Percentiles rank a stretch among this genome's conserved stretches.
Conservation (phyloP, 75 land plant genomes). For the Cunninghamia lanceolata region DNA sequence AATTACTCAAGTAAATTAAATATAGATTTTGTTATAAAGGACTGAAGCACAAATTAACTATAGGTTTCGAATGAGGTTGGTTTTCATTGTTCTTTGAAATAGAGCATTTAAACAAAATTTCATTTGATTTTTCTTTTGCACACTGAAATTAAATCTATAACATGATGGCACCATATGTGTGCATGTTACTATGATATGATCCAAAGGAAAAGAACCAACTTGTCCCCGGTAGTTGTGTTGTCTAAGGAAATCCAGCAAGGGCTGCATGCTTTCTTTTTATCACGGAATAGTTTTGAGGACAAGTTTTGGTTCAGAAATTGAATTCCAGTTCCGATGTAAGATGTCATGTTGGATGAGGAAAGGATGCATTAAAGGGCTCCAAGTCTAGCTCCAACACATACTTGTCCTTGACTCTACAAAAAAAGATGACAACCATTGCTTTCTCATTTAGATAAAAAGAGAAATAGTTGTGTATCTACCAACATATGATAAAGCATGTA, state of each 20-base stretch:
- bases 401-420: too few relatives aligned
- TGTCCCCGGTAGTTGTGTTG: too few relatives aligned
- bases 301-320: slow-evolving; percentile 91
- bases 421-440: background rate
- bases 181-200: background rate
- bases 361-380: too few relatives aligned
- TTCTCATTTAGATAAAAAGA: background rate
- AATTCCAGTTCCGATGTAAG: slow-evolving; percentile 70
- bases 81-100: background rate
- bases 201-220: slow-evolving; percentile 4
- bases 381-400: too few relatives aligned
- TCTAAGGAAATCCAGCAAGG: too few relatives aligned
- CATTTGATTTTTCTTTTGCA: too few relatives aligned
- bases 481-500: background rate
- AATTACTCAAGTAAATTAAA: background rate
- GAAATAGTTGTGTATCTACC: background rate
- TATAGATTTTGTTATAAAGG: background rate
- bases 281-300: slow-evolving; percentile 71
- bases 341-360: too few relatives aligned
- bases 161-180: background rate
- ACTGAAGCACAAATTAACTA: background rate
- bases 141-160: background rate
- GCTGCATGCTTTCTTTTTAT: slow-evolving; percentile 67
- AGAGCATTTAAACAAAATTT: background rate
- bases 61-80: background rate